These are phyloP conservation scores for Lichtheimia corymbifera DNA, from an alignment of 371 early-diverging fungal species.

Conservation along the genomic window DNA sequence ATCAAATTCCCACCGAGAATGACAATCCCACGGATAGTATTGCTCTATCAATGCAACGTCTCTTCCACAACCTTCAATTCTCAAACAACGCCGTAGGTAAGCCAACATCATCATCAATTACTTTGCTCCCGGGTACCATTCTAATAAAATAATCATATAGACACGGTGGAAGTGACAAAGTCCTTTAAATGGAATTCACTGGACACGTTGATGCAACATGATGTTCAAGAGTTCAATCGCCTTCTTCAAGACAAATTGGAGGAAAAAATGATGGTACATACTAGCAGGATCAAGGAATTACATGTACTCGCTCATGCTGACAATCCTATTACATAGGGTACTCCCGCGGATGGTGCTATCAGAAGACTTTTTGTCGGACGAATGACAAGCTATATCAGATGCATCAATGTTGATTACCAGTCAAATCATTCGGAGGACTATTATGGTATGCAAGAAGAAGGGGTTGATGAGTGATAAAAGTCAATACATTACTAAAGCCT, in stretches of 20 bases:
- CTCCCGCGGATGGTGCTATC: constrained; percentile 93
- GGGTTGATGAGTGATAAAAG: too few species aligned
- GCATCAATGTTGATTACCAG: constrained; percentile 92
- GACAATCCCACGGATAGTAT: constrained; percentile 88
- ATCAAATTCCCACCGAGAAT: constrained; percentile 87
- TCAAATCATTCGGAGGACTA: constrained; percentile 84
- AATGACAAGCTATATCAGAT: constrained; percentile 94
- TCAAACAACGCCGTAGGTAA: constrained; percentile 66
- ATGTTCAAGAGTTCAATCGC: constrained; percentile 97
- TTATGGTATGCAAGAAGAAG: constrained; percentile 23
- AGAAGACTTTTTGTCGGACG: constrained; percentile 89
- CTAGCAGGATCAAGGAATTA: too few species aligned
- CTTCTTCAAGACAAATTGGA: constrained; percentile 96
- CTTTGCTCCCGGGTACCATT: too few species aligned
- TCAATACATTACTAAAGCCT: too few species aligned
- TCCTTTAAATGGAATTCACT: constrained; percentile 97
- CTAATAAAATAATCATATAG: constrained; percentile 15
- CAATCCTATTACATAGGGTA: constrained; percentile 50
- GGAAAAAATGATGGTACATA: constrained; percentile 75
- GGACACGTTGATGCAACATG: constrained; percentile 96
- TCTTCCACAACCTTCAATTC: constrained; percentile 90
- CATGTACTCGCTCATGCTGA: too few species aligned
- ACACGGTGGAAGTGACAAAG: constrained; percentile 91
- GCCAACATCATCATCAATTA: not conserved
- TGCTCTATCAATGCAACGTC: constrained; percentile 89